Evolutionary conservation across 352 stramenopile genomes (phyloP).

Genomic region (Pythium scleroteichum): DNA sequence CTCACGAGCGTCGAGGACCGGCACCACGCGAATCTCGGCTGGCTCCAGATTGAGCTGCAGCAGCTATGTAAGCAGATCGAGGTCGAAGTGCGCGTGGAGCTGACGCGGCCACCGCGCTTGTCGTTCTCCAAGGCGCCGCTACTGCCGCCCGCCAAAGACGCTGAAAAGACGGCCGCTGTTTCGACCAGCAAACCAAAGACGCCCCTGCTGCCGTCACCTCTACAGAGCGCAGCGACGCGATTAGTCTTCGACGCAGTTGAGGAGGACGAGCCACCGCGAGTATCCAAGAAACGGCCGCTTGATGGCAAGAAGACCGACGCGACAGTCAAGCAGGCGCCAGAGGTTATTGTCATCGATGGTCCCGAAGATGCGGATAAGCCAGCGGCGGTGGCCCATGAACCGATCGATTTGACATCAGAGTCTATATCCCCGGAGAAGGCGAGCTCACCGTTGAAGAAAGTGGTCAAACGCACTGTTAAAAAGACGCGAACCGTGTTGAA

Average conservation of each 20-base stretch:
- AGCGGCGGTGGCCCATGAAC: background rate
- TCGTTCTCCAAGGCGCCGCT: slow-evolving; percentile 25
- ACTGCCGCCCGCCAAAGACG: slow-evolving; percentile 6
- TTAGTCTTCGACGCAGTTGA: slow-evolving; percentile 20
- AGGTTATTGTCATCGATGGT: background rate
- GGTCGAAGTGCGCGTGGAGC: slow-evolving; percentile 43
- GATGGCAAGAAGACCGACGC: slow-evolving; percentile 5
- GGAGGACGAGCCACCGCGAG: slow-evolving; percentile 9
- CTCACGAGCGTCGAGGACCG: slow-evolving; percentile 47
- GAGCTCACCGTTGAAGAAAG: slow-evolving; percentile 1
- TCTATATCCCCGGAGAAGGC: background rate
- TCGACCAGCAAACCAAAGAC: slow-evolving; percentile 1
- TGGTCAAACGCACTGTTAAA: slow-evolving; percentile 38
- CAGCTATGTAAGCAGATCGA: slow-evolving; percentile 54
- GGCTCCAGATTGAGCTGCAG: slow-evolving; percentile 54
- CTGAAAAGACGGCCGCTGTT: slow-evolving; percentile 14
- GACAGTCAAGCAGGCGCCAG: background rate
- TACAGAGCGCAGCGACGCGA: slow-evolving; percentile 6
- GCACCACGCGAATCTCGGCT: slow-evolving; percentile 44
- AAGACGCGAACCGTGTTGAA: slow-evolving; percentile 40
- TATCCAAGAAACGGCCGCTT: slow-evolving; percentile 19
- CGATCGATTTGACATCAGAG: slow-evolving; percentile 9
- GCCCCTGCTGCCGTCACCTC: slow-evolving; percentile 12
- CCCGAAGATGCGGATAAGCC: background rate
- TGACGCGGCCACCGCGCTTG: slow-evolving; percentile 27